Conservation (phyloP, 306 rosid genomes). For the Lathyrus tuberosus region DNA sequence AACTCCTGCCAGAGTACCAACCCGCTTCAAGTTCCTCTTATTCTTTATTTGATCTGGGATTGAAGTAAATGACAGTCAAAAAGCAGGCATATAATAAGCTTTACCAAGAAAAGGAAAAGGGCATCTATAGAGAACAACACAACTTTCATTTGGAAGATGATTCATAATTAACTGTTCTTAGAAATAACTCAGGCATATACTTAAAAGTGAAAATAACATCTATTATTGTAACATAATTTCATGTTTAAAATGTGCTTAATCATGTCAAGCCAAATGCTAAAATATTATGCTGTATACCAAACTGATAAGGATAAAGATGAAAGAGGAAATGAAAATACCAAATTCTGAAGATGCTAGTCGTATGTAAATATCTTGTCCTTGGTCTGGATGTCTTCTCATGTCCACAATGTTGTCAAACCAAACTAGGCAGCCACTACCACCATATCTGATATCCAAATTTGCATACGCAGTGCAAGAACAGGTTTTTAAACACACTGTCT, state of each 20-base stretch:
- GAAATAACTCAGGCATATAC: too few relatives aligned
- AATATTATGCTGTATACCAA: too few relatives aligned
- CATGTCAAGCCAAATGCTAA: too few relatives aligned
- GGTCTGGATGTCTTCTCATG: not conserved
- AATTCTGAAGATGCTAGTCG: not conserved
- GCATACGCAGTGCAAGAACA: constrained; percentile 11
- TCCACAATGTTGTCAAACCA: constrained; percentile 43
- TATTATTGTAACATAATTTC: too few relatives aligned
- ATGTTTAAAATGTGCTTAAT: too few relatives aligned
- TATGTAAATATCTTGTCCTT: constrained; percentile 7
- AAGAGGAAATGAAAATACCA: not conserved
- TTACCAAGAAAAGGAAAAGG: too few relatives aligned
- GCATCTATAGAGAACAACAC: too few relatives aligned
- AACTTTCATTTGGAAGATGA: too few relatives aligned
- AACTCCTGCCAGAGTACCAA: constrained; percentile 2
- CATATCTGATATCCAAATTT: constrained; percentile 22
- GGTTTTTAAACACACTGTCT: not conserved
- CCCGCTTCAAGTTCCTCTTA: constrained; percentile 9
- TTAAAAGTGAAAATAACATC: too few relatives aligned
- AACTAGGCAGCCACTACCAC: constrained; percentile 46
- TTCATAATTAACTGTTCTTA: too few relatives aligned
- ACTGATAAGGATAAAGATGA: too few relatives aligned
- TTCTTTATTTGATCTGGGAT: constrained; percentile 9
- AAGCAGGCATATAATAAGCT: too few relatives aligned
- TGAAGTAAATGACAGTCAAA: not conserved